These are phyloP conservation scores for Zygosaccharomyces rouxii DNA, from an alignment of 805 yeast species.

Conservation along the genomic window DNA sequence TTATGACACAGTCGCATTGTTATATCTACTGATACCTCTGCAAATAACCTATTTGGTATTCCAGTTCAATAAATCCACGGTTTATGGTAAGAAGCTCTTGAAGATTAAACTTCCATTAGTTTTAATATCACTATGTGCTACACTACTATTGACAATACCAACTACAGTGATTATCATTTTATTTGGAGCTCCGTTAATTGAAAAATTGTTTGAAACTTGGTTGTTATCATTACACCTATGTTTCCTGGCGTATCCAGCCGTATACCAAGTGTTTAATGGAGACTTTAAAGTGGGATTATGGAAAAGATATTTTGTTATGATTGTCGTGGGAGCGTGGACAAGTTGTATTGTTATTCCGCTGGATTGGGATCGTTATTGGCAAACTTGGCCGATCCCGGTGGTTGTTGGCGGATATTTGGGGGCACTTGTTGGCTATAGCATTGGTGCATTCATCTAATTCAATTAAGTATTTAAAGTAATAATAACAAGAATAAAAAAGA, in stretches of 20 bases:
- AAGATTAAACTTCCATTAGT: slow-evolving; percentile 29
- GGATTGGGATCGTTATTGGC: slow-evolving; percentile 99
- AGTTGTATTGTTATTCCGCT: slow-evolving; percentile 92
- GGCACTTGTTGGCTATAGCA: slow-evolving; percentile 54
- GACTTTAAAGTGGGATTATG: slow-evolving; percentile 46
- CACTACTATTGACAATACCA: slow-evolving; percentile 27
- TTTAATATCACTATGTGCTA: slow-evolving; percentile 23
- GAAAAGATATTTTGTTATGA: slow-evolving; percentile 34
- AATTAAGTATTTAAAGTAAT: slow-evolving; percentile 10
- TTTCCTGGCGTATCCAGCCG: slow-evolving; percentile 55
- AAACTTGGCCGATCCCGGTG: slow-evolving; percentile 88
- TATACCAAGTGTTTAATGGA: slow-evolving; percentile 52
- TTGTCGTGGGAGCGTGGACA: slow-evolving; percentile 73
- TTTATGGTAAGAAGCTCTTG: slow-evolving; percentile 33
- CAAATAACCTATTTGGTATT: slow-evolving; percentile 37
- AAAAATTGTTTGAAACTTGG: slow-evolving; percentile 50
- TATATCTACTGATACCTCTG: slow-evolving; percentile 29
- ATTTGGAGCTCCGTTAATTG: slow-evolving; percentile 76
- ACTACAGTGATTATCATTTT: slow-evolving; percentile 43
- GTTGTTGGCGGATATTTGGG: slow-evolving; percentile 75
- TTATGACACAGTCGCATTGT: slow-evolving; percentile 28
- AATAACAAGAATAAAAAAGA: slow-evolving; percentile 1
- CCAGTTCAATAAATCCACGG: slow-evolving; percentile 33
- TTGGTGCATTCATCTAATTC: slow-evolving; percentile 33
- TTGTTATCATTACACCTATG: slow-evolving; percentile 60